phyloP scores from a whole-genome alignment of 371 early-diverging fungal genomes.

The Mortierella sp. region DNA sequence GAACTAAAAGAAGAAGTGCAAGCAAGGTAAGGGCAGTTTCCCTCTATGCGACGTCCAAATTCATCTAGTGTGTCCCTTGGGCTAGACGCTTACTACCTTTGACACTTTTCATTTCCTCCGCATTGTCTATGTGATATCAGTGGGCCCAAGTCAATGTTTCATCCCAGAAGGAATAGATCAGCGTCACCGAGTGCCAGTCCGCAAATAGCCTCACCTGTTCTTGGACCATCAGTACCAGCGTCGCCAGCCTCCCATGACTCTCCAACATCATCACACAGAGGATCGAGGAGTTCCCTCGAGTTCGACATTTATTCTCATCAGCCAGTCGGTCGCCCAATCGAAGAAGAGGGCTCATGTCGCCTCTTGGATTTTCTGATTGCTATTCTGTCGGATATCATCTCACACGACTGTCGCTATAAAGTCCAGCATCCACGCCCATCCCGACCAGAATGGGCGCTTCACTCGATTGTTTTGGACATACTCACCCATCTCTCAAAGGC shows the following conservation, averaged over 20 bases:
- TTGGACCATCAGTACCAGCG: slow-evolving; percentile 11
- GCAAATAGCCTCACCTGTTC: slow-evolving; percentile 8
- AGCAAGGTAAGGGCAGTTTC: slow-evolving; percentile 23
- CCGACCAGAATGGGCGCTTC: slow-evolving; percentile 64
- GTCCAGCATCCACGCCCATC: slow-evolving; percentile 64
- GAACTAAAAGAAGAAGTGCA: slow-evolving; percentile 41
- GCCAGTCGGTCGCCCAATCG: slow-evolving; percentile 16
- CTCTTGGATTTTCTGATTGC: slow-evolving; percentile 51
- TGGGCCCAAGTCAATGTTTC: slow-evolving; percentile 13
- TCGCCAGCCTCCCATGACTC: slow-evolving; percentile 35
- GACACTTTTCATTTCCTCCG: background rate
- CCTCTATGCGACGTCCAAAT: too few species aligned
- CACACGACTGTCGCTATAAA: slow-evolving; percentile 67
- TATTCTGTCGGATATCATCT: slow-evolving; percentile 60
- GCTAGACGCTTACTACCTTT: too few species aligned
- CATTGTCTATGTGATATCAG: slow-evolving; percentile 4
- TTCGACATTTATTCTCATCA: slow-evolving; percentile 24
- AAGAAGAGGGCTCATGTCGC: slow-evolving; percentile 34
- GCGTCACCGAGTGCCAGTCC: slow-evolving; percentile 38
- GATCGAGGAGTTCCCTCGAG: slow-evolving; percentile 31
- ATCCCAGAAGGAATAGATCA: slow-evolving; percentile 28
- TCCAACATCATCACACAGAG: slow-evolving; percentile 22
- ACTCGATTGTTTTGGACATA: slow-evolving; percentile 65
- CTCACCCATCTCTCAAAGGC: slow-evolving; percentile 23
- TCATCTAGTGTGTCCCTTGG: too few species aligned